A percentile compares a stretch with the other conserved stretches of the same genome.
phyloP scores from a whole-genome alignment of 139 green algal genomes.

The Pleodorina starrii region DNA sequence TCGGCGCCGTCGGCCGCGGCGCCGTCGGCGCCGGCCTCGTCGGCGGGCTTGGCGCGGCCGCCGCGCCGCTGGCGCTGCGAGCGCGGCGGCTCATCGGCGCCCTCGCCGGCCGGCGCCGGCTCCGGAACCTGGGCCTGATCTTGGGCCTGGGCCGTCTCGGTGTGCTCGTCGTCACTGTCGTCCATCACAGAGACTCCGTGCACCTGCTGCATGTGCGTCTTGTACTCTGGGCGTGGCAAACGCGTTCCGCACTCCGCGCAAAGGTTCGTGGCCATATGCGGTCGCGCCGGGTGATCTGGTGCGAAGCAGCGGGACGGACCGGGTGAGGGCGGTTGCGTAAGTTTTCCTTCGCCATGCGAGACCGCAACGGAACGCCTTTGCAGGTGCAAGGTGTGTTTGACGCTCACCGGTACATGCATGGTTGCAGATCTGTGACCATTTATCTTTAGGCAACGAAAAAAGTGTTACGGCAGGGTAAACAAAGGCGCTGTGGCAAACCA shows the following conservation, averaged over 20 bases:
- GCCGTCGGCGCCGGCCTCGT: not conserved
- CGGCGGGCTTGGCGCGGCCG: not conserved
- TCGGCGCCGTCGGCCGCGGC: not conserved
- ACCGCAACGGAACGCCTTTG: not conserved
- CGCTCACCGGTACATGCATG: no score
- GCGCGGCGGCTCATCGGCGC: not conserved
- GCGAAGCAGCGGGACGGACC: not conserved
- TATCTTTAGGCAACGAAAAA: no score
- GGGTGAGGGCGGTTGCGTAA: not conserved
- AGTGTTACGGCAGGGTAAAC: no score
- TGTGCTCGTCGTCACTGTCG: constrained; percentile 26
- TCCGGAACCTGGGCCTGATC: no score
- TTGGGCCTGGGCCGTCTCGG: not conserved
- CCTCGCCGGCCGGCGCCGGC: no score
- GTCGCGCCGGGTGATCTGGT: not conserved
- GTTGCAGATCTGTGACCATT: no score
- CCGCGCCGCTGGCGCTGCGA: not conserved
- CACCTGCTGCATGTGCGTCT: constrained; percentile 27
- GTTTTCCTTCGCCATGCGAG: not conserved
- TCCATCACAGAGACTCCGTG: constrained; percentile 8
- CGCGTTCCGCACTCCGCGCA: constrained; percentile 41
- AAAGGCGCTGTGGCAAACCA: no score
- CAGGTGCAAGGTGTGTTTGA: no score
- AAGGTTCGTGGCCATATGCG: constrained; percentile 41
- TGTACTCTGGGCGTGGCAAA: constrained; percentile 5